A percentile compares a stretch with the other conserved stretches of the same genome.
phyloP scores from a whole-genome alignment of 2,329 filamentous ascomycete genomes.

The Penicillium thymicola region DNA sequence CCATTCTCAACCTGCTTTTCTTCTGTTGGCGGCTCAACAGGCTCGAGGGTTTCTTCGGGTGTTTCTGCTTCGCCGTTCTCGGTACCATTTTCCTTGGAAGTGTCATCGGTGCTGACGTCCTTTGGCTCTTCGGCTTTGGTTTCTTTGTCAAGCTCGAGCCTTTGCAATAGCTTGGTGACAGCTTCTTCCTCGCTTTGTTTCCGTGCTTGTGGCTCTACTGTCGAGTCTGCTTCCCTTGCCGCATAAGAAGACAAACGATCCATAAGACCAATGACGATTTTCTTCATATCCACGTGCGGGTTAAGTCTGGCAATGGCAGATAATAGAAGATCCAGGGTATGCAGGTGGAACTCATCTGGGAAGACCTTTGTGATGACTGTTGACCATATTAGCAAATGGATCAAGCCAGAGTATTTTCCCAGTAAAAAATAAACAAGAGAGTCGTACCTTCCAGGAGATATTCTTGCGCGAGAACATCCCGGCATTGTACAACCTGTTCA shows the following conservation, averaged over 20 bases:
- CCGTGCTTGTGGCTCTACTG: constrained; percentile 67
- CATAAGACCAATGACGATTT: constrained; percentile 97
- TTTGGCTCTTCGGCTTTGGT: constrained; percentile 45
- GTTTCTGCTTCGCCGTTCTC: constrained; percentile 38
- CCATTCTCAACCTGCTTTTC: constrained; percentile 33
- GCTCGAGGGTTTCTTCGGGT: constrained; percentile 24
- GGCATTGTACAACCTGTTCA: constrained; percentile 96
- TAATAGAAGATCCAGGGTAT: constrained; percentile 92
- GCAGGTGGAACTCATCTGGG: constrained; percentile 95
- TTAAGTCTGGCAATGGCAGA: constrained; percentile 90
- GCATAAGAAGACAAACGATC: constrained; percentile 92
- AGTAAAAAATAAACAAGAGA: neutral
- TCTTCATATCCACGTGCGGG: constrained; percentile 95
- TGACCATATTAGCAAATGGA: constrained; percentile 25
- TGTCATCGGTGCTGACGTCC: constrained; percentile 34
- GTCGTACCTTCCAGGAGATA: constrained; percentile 76
- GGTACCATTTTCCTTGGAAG: constrained; percentile 34
- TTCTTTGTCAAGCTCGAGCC: constrained; percentile 64
- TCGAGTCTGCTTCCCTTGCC: constrained; percentile 74
- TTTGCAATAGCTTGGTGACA: constrained; percentile 71
- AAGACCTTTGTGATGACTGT: constrained; percentile 96
- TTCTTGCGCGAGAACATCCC: constrained; percentile 94
- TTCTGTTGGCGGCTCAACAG: constrained; percentile 26
- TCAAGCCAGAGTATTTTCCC: neutral
- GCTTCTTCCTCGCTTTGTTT: constrained; percentile 82